phyloP scores from a whole-genome alignment of 2,329 filamentous ascomycete species.

The Paraphoma sp. region DNA sequence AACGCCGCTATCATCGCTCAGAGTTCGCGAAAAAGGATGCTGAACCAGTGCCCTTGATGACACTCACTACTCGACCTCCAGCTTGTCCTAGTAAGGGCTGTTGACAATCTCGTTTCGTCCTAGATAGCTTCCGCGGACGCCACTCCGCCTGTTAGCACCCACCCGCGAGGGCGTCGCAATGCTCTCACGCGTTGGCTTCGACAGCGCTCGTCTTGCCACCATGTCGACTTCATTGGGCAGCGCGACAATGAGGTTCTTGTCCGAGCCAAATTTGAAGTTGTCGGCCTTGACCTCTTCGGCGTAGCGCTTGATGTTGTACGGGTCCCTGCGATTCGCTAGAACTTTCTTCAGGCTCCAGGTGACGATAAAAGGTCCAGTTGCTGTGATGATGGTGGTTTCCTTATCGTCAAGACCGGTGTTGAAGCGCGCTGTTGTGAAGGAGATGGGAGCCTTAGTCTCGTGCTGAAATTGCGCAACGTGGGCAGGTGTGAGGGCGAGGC shows the following conservation, averaged over 20 bases:
- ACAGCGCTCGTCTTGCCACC: constrained; percentile 85
- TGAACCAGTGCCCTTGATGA: not conserved
- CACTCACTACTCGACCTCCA: not conserved
- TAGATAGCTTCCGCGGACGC: constrained; percentile 70
- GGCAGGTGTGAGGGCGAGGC: constrained; percentile 84
- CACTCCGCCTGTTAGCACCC: constrained; percentile 46
- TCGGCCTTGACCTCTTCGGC: constrained; percentile 95
- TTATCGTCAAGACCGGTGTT: constrained; percentile 82
- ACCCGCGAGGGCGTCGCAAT: constrained; percentile 70
- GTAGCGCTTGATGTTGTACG: constrained; percentile 97
- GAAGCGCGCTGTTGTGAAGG: constrained; percentile 92
- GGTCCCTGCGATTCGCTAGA: constrained; percentile 77
- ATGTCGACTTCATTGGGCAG: constrained; percentile 98
- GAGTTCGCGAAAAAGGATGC: no score
- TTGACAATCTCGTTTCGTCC: constrained; percentile 86
- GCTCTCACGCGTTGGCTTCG: constrained; percentile 89
- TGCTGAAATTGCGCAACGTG: constrained; percentile 98
- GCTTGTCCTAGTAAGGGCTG: constrained; percentile 60
- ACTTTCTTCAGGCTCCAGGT: constrained; percentile 97
- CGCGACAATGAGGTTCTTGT: constrained; percentile 98
- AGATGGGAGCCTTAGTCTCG: constrained; percentile 85
- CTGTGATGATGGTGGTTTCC: constrained; percentile 95
- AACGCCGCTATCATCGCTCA: no score
- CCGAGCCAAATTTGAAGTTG: constrained; percentile 96
- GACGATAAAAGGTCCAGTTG: constrained; percentile 94